These are phyloP conservation scores for Astrothelium macrocarpum DNA, from an alignment of 495 filamentous ascomycete genomes.

Conservation along the genomic window DNA sequence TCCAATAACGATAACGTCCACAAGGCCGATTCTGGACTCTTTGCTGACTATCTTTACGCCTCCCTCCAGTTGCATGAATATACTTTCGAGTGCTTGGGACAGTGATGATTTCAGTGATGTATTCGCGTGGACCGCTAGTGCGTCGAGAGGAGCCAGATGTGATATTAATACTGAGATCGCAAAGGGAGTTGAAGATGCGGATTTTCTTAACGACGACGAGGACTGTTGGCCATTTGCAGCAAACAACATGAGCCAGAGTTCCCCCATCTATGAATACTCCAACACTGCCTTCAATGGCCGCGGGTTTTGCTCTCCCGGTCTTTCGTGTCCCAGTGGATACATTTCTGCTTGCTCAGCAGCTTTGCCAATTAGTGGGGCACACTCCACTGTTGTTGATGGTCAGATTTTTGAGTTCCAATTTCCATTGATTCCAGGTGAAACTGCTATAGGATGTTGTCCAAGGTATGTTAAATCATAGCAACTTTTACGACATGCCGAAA, in stretches of 20 bases:
- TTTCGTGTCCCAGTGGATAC: conserved; percentile 1
- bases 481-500: background rate
- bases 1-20: background rate
- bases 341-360: conserved; percentile 2
- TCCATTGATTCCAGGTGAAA: background rate
- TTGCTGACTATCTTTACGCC: background rate
- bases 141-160: conserved; percentile 1
- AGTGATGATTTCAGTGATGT: background rate
- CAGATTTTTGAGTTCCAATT: conserved; percentile 1
- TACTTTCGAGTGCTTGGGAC: background rate
- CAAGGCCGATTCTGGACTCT: background rate
- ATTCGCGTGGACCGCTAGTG: background rate
- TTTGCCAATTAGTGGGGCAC: background rate
- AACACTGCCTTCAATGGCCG: background rate
- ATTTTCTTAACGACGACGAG: background rate
- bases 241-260: background rate
- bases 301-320: background rate
- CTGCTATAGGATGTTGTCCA: conserved; percentile 1
- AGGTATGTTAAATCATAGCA: background rate
- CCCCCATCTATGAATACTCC: background rate
- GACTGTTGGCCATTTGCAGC: background rate
- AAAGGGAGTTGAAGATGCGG: background rate
- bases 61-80: background rate
- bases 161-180: background rate
- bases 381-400: background rate